Evolutionary conservation across 306 rosid genomes (phyloP).

Genomic region (Oxytropis ochrocephala): DNA sequence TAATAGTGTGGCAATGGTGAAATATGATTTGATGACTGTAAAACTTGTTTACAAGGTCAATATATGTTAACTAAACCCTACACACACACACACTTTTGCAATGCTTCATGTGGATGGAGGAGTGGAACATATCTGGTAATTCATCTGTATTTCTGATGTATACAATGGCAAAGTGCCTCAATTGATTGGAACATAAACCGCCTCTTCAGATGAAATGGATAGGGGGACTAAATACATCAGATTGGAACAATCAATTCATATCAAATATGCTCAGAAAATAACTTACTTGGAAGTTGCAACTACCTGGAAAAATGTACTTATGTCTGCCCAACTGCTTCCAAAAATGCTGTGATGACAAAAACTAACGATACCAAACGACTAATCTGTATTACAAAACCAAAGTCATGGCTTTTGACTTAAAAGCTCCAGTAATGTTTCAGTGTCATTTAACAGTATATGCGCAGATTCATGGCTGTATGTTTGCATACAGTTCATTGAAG

Average conservation of each 20-base stretch:
- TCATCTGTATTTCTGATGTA: not conserved
- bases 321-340: not conserved
- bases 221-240: not conserved
- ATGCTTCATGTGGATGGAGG: not conserved
- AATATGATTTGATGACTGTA: no score
- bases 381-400: not conserved
- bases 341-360: not conserved
- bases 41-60: no score
- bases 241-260: not conserved
- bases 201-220: not conserved
- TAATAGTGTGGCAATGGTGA: no score
- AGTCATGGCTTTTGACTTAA: not conserved
- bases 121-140: slow-evolving; percentile 2
- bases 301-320: not conserved
- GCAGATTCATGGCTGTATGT: not conserved
- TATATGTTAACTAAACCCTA: no score
- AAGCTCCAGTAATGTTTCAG: not conserved
- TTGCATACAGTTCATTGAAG: not conserved
- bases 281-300: not conserved
- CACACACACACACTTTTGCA: no score
- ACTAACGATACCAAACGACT: not conserved
- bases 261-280: not conserved
- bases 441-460: not conserved
- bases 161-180: not conserved
- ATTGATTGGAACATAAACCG: not conserved